These are phyloP conservation scores for Mycena rebaudengoi DNA, from an alignment of 768 basidiomycete species.

Conservation along the genomic window DNA sequence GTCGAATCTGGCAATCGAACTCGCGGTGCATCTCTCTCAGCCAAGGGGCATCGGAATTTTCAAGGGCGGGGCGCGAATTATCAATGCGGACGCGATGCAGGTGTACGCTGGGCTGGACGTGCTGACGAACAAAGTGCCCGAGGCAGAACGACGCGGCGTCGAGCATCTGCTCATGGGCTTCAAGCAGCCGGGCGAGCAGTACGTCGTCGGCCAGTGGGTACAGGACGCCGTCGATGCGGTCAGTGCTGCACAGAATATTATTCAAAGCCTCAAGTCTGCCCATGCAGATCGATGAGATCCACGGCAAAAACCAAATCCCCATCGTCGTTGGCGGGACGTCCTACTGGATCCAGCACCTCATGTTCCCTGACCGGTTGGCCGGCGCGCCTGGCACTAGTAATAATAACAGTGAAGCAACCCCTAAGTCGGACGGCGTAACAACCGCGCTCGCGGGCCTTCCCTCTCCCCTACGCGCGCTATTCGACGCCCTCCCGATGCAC, in stretches of 20 bases:
- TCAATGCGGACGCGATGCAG: constrained; percentile 99
- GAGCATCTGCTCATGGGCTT: constrained; percentile 92
- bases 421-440: constrained; percentile 47
- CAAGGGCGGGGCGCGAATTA: constrained; percentile 77
- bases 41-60: constrained; percentile 56
- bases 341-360: constrained; percentile 96
- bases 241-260: too few relatives aligned
- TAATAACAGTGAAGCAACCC: constrained; percentile 15
- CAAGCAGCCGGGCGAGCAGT: constrained; percentile 87
- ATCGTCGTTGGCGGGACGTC: constrained; percentile 96
- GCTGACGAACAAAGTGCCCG: constrained; percentile 92
- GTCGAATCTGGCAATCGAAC: constrained; percentile 88
- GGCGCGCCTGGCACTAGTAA: too few relatives aligned
- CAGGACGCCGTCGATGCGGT: constrained; percentile 82
- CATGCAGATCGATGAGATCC: constrained; percentile 87
- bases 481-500: constrained; percentile 64
- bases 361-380: constrained; percentile 83
- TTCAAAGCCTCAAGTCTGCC: too few relatives aligned
- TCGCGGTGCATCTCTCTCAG: constrained; percentile 70
- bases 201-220: constrained; percentile 89
- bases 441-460: constrained; percentile 55
- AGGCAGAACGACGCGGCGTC: constrained; percentile 78
- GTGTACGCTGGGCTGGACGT: constrained; percentile 91
- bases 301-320: constrained; percentile 70
- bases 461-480: constrained; percentile 56